These are phyloP conservation scores for Picea sitchensis DNA, from an alignment of 75 land plant species.

Conservation along the genomic window DNA sequence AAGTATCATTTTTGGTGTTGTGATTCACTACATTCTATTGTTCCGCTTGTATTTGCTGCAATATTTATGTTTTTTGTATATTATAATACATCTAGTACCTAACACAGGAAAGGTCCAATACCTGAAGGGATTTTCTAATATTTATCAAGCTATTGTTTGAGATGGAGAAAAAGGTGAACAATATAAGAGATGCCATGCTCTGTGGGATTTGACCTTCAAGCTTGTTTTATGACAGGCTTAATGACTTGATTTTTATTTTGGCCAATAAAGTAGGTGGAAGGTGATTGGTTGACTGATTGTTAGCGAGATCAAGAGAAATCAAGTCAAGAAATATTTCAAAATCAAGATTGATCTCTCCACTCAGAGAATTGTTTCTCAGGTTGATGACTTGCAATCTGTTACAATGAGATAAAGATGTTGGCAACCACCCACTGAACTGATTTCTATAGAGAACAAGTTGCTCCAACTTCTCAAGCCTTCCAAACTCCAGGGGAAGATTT, in stretches of 20 bases:
- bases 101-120: constrained; percentile 36
- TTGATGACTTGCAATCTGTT: constrained; percentile 21
- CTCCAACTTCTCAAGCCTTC: constrained; percentile 21
- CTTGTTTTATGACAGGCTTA: constrained; percentile 40
- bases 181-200: constrained; percentile 16
- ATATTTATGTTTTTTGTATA: too few species aligned
- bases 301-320: constrained; percentile 38
- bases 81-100: too few species aligned
- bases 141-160: constrained; percentile 39
- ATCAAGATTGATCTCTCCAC: constrained; percentile 32
- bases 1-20: too few species aligned
- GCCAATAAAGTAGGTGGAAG: constrained; percentile 32
- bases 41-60: too few species aligned
- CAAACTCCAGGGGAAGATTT: constrained; percentile 35
- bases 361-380: constrained; percentile 42
- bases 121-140: constrained; percentile 25
- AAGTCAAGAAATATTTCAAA: constrained; percentile 33
- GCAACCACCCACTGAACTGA: constrained; percentile 31
- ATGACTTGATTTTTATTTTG: constrained; percentile 26
- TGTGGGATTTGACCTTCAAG: constrained; percentile 47
- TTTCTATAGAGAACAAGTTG: constrained; percentile 23
- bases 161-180: constrained; percentile 37
- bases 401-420: constrained; percentile 20
- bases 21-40: too few species aligned
- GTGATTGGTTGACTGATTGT: constrained; percentile 34